These are phyloP conservation scores for Dalbergia oliveri DNA, from an alignment of 306 rosid genomes.

Conservation along the genomic window DNA sequence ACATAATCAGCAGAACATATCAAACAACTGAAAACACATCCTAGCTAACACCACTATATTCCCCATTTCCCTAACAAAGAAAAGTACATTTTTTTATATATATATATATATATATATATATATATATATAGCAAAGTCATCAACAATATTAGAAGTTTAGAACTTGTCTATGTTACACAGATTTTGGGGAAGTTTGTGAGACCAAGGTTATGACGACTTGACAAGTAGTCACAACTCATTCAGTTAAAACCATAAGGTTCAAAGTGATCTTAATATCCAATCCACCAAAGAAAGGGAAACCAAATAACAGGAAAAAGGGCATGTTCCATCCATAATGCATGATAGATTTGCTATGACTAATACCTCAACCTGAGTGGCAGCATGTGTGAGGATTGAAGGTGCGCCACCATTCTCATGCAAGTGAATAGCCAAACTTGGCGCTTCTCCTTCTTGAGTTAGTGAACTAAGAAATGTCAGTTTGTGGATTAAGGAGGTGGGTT, in stretches of 20 bases:
- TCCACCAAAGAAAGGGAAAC: not conserved
- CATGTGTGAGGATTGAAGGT: not conserved
- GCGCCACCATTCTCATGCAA: conserved; percentile 1
- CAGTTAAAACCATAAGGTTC: not conserved
- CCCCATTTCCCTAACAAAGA: too few relatives aligned
- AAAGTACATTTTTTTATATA: too few relatives aligned
- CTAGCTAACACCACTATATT: too few relatives aligned
- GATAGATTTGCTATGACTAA: not conserved
- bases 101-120: too few relatives aligned
- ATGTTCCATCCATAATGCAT: too few relatives aligned
- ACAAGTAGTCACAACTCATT: not conserved
- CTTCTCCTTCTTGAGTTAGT: not conserved
- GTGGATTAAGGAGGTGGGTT: not conserved
- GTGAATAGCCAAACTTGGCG: not conserved
- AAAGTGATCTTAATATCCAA: not conserved
- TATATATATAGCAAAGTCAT: too few relatives aligned
- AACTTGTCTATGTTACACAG: too few relatives aligned
- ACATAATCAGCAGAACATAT: not conserved
- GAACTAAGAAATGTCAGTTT: not conserved
- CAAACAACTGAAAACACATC: too few relatives aligned
- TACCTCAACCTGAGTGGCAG: not conserved
- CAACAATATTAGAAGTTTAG: too few relatives aligned
- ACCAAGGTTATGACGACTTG: not conserved
- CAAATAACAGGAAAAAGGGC: too few relatives aligned
- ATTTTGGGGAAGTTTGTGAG: too few relatives aligned